Base-by-base conservation (phyloP, 345 rosid species). In the Dipteronia sinensis region DNA sequence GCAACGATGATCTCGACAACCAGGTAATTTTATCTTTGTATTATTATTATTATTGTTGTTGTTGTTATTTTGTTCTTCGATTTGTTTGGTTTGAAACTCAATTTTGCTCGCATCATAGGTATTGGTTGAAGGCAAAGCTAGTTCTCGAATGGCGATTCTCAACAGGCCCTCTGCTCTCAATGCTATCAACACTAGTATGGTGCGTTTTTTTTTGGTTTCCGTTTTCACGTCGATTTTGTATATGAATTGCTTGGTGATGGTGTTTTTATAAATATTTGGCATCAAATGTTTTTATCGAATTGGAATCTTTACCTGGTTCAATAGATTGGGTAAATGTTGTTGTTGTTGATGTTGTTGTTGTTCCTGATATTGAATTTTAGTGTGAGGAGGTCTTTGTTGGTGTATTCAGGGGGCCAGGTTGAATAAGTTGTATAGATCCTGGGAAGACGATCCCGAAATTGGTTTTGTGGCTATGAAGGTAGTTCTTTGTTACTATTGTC, bases 381-480 rank as follows among this genome's bases (percentile, higher is more conserved):
- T 7, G 3, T 71, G 34, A 23, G 19, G 63, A 58, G 10, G 63
- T 58, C 27, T 13, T 17, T 71, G 1, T 53, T 71, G 53, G 40
- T 56, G 13, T 65, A 19, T 63, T 67, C 72, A 96, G 97, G 91
- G 93, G 25, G 74, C 66, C 67, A 90, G 87, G 77, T 76, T 96
- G 86, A 86, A 85, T 59, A 90, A 87, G 44, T 81, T 92, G 78
- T 96, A 92, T 79, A 88, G 83, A 79, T 84, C 87, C 67, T 96
- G 99, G 98, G 99, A 96, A 86, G 92, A 89, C 46, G 85, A 94
- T 88, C 91, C 95, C 2, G 77, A 88, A 79, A 73, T 95, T 7
- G 97, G 98, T 51, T 91, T 92, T 67, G 95, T 95, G 79, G 77
- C 81, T 76, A 78, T 95, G 87, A 95, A 93, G 95, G 98, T 93